phyloP scores from a whole-genome alignment of 1,284 basidiomycete genomes.

The Chalciporus sp. region DNA sequence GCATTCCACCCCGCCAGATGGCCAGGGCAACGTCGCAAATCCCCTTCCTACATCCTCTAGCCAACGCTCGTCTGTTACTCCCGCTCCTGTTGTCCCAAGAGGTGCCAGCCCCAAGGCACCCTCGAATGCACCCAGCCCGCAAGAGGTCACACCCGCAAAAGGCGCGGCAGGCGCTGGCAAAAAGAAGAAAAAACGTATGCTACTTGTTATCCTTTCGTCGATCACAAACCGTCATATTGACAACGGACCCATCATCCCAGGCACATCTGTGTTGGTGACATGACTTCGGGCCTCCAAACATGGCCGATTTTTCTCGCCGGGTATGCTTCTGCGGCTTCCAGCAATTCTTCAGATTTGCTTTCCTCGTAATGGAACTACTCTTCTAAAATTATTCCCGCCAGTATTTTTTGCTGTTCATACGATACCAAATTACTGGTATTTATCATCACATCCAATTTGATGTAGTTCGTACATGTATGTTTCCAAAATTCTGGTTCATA shows the following conservation, averaged over 20 bases:
- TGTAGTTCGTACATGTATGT: neutral
- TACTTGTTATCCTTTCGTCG: neutral
- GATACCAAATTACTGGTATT: constrained; percentile 1
- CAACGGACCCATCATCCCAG: constrained; percentile 15
- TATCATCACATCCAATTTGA: neutral
- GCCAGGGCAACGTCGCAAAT: constrained; percentile 42
- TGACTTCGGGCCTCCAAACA: constrained; percentile 15
- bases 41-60: constrained; percentile 42
- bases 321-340: neutral
- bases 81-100: constrained; percentile 50
- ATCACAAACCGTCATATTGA: neutral
- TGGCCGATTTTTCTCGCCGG: neutral
- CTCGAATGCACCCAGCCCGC: constrained; percentile 40
- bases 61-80: constrained; percentile 50
- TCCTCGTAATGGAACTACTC: neutral
- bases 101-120: constrained; percentile 46
- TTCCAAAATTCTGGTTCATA: neutral
- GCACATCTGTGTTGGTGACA: constrained; percentile 28
- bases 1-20: constrained; percentile 31
- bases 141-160: constrained; percentile 47
- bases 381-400: neutral
- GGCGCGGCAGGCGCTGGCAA: constrained; percentile 56
- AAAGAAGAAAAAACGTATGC: constrained; percentile 54
- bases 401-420: neutral
- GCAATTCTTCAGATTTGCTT: neutral